These are phyloP conservation scores for Puccinia coronata DNA, from an alignment of 1,284 basidiomycete species.

Conservation along the genomic window DNA sequence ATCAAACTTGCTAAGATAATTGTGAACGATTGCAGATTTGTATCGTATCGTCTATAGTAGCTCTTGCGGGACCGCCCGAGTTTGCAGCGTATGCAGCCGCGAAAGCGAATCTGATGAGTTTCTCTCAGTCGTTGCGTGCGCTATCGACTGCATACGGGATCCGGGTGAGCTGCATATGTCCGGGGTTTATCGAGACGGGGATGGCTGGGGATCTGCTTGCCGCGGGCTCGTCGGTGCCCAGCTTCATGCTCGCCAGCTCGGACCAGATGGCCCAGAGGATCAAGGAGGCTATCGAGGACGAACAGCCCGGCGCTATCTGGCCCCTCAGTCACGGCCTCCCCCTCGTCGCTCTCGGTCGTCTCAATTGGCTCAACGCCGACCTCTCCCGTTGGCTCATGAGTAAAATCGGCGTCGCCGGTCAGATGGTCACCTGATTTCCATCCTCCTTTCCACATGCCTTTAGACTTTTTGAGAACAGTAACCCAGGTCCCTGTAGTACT, in stretches of 20 bases:
- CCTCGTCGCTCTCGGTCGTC: constrained; percentile 6
- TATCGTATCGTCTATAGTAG: constrained; percentile 35
- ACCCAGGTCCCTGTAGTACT: not conserved
- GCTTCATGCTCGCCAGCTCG: constrained; percentile 10
- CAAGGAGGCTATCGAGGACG: constrained; percentile 17
- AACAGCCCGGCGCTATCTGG: constrained; percentile 37
- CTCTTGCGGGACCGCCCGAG: constrained; percentile 33
- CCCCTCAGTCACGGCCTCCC: constrained; percentile 45
- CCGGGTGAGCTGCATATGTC: constrained; percentile 41
- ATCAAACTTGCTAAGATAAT: not conserved
- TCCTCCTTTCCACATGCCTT: not conserved
- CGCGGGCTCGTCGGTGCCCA: constrained; percentile 46
- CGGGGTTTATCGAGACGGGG: constrained; percentile 47
- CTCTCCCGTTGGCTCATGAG: constrained; percentile 37
- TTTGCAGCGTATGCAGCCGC: constrained; percentile 38
- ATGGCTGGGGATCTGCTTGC: constrained; percentile 36
- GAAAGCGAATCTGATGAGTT: constrained; percentile 40
- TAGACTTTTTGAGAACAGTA: no score
- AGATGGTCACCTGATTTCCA: constrained; percentile 38
- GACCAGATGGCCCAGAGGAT: constrained; percentile 40
- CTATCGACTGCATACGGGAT: constrained; percentile 35
- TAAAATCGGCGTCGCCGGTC: constrained; percentile 41
- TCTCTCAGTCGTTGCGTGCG: constrained; percentile 36
- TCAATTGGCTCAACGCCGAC: constrained; percentile 47
- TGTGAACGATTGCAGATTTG: constrained; percentile 25